Evolutionary conservation across 768 basidiomycete species (phyloP).

Genomic region (Lactifluus piperatus): DNA sequence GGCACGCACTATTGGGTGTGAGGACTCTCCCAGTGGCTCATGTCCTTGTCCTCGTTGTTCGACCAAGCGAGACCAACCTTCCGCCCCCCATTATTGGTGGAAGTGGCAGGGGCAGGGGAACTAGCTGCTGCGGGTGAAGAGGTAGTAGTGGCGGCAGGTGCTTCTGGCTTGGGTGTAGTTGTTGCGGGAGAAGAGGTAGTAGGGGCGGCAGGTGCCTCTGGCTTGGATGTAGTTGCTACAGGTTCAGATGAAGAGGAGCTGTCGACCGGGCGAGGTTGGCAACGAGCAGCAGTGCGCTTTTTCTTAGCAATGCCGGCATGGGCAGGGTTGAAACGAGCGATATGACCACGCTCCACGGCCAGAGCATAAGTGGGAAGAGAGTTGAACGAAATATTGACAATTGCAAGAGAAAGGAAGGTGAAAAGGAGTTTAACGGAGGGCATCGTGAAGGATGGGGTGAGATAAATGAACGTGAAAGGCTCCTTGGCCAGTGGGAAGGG

Average conservation of each 20-base stretch:
- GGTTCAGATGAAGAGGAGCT: constrained; percentile 19
- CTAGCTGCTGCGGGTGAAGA: constrained; percentile 9
- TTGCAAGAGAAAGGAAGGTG: constrained; percentile 47
- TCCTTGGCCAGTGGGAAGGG: neutral
- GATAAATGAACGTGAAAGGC: constrained; percentile 4
- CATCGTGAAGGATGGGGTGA: constrained; percentile 27
- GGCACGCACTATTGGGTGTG: constrained; percentile 30
- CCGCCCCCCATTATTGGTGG: neutral
- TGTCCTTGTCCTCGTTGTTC: constrained; percentile 36
- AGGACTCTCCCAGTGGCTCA: constrained; percentile 42
- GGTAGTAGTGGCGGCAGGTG: constrained; percentile 17
- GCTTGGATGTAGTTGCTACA: constrained; percentile 3
- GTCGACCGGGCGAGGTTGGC: constrained; percentile 40
- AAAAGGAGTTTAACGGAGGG: constrained; percentile 45
- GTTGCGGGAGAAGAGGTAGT: neutral
- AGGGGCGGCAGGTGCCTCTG: neutral
- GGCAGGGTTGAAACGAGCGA: constrained; percentile 36
- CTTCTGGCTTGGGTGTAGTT: neutral
- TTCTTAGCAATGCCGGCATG: constrained; percentile 43
- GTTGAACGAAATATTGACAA: constrained; percentile 44
- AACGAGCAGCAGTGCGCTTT: constrained; percentile 40
- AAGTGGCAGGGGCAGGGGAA: neutral
- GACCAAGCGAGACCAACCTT: constrained; percentile 69
- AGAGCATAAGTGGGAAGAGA: constrained; percentile 46
- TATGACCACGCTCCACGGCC: constrained; percentile 30